Evolutionary conservation across 2,329 filamentous ascomycete species (phyloP).

Genomic region (Fusarium sp.): DNA sequence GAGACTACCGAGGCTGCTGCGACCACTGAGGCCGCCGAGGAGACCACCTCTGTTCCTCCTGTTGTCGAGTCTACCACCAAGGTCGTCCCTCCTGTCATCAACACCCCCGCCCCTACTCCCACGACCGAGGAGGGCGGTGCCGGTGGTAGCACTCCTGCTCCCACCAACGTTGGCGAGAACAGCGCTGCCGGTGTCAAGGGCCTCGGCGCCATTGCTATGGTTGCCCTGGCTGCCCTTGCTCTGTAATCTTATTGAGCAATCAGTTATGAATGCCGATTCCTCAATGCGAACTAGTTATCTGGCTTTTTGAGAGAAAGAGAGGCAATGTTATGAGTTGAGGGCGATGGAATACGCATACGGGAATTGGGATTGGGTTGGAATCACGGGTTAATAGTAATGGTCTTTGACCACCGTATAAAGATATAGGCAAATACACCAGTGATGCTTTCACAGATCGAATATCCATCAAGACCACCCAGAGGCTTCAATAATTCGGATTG

Average conservation of each 20-base stretch:
- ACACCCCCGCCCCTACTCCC: conserved; percentile 29
- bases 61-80: conserved; percentile 32
- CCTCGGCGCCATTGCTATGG: conserved; percentile 53
- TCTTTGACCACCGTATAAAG: conserved; percentile 27
- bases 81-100: conserved; percentile 25
- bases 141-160: conserved; percentile 24
- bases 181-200: conserved; percentile 53
- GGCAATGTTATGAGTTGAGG: conserved; percentile 29
- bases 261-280: conserved; percentile 12
- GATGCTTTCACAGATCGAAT: conserved; percentile 4
- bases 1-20: conserved; percentile 15
- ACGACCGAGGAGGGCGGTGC: conserved; percentile 14
- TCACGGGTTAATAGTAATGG: conserved; percentile 43
- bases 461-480: too few species aligned
- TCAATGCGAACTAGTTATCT: not conserved
- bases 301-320: not conserved
- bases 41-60: conserved; percentile 25
- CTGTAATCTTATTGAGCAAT: conserved; percentile 51
- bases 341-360: conserved; percentile 25
- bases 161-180: conserved; percentile 44
- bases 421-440: conserved; percentile 37
- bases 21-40: conserved; percentile 20
- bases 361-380: conserved; percentile 20
- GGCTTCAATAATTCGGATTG: too few species aligned
- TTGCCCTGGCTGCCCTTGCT: conserved; percentile 53